A percentile compares a stretch with the other conserved stretches of the same genome.
Conservation (phyloP, 23 red algal genomes). For the Chondrus crispus region DNA sequence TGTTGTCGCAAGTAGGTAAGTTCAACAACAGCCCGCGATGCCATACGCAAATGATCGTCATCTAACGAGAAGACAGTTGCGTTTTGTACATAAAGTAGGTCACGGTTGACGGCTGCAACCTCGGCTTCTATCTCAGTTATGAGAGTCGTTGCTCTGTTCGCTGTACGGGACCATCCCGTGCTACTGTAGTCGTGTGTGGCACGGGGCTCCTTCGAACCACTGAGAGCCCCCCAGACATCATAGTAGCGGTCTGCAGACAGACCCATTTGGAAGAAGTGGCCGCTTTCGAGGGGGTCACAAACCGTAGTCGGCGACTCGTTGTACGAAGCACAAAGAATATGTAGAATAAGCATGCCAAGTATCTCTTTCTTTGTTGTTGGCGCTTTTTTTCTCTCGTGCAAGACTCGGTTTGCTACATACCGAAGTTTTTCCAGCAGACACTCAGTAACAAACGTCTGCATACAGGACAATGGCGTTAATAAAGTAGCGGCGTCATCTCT, state of each 20-base stretch:
- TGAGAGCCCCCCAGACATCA: not conserved
- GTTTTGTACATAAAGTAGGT: not conserved
- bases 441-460: not conserved
- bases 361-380: not conserved
- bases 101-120: not conserved
- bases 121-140: not conserved
- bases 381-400: not conserved
- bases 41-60: not conserved
- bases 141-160: not conserved
- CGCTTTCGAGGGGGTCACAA: not conserved
- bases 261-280: not conserved
- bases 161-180: not conserved
- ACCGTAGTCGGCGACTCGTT: not conserved
- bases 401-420: not conserved
- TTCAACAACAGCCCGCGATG: not conserved
- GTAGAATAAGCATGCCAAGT: not conserved
- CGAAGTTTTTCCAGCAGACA: not conserved
- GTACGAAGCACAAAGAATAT: not conserved
- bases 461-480: too few relatives aligned
- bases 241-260: not conserved
- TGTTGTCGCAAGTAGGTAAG: not conserved
- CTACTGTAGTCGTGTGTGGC: not conserved
- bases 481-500: too few relatives aligned
- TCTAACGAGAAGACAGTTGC: not conserved
- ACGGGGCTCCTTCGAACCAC: not conserved